Percentiles rank a stretch among this genome's conserved stretches.
Evolutionary conservation across 2,329 filamentous ascomycete species (phyloP).

Genomic region (Alternaria infectoria): DNA sequence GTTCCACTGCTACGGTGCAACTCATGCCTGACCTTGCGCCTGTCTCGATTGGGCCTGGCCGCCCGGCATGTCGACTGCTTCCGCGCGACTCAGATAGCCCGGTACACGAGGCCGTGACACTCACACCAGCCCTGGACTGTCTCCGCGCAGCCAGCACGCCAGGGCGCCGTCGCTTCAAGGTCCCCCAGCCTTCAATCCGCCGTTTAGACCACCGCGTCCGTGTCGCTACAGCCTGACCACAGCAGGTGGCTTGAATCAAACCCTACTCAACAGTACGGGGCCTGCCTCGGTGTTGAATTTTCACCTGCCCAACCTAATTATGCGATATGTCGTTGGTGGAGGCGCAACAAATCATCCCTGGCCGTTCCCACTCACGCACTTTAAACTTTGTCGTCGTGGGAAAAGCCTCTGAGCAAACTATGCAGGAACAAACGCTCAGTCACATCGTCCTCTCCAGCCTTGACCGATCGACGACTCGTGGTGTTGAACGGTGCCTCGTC

Average conservation of each 20-base stretch:
- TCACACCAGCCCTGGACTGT: slow-evolving; percentile 8
- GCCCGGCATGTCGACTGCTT: slow-evolving; percentile 22
- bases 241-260: slow-evolving; percentile 5
- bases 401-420: slow-evolving; percentile 27
- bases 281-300: slow-evolving; percentile 21
- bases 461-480: slow-evolving; percentile 11
- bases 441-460: slow-evolving; percentile 4
- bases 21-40: slow-evolving; percentile 19
- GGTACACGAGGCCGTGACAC: slow-evolving; percentile 26
- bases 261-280: slow-evolving; percentile 14
- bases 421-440: slow-evolving; percentile 32
- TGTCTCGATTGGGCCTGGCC: slow-evolving; percentile 8
- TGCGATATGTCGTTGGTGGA: slow-evolving; percentile 25
- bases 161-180: slow-evolving; percentile 23
- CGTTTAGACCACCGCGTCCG: slow-evolving; percentile 17
- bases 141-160: slow-evolving; percentile 1
- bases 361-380: slow-evolving; percentile 6
- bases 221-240: slow-evolving; percentile 19
- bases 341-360: slow-evolving; percentile 22
- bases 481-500: slow-evolving; percentile 5
- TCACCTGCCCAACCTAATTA: slow-evolving; percentile 24
- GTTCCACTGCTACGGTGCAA: slow-evolving; percentile 20
- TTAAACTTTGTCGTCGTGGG: slow-evolving; percentile 13
- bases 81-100: slow-evolving; percentile 26
- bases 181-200: slow-evolving; percentile 21